Conservation (phyloP, 768 basidiomycete genomes). For the Kwoniella bestiolae region DNA sequence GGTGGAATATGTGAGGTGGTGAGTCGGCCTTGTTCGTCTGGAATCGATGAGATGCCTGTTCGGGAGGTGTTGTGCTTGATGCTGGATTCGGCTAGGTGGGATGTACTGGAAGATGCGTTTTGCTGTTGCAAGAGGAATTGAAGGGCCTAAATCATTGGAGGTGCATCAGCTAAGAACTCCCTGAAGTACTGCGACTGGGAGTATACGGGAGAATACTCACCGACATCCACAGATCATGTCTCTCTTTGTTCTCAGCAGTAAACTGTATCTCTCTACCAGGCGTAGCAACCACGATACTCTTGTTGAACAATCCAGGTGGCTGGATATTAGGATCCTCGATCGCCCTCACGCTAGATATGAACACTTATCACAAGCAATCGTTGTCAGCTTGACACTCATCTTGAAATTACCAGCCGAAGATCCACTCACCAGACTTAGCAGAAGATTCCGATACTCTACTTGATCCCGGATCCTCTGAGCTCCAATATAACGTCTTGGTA, state of each 20-base stretch:
- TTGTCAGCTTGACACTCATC: conserved; percentile 22
- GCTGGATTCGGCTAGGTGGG: conserved; percentile 22
- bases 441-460: conserved; percentile 85
- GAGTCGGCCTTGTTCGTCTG: conserved; percentile 47
- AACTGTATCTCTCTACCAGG: conserved; percentile 97
- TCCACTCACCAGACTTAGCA: conserved; percentile 88
- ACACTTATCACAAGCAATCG: conserved; percentile 64
- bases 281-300: conserved; percentile 89
- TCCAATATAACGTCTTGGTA: conserved; percentile 97
- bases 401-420: conserved; percentile 14
- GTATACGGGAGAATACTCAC: conserved; percentile 60
- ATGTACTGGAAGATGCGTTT: conserved; percentile 3
- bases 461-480: conserved; percentile 88
- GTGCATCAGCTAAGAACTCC: neutral
- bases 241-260: conserved; percentile 91
- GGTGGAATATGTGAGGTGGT: conserved; percentile 9
- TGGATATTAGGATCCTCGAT: conserved; percentile 95
- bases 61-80: conserved; percentile 29
- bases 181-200: neutral
- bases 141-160: conserved; percentile 65
- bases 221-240: conserved; percentile 96
- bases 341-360: conserved; percentile 86
- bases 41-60: conserved; percentile 11
- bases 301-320: conserved; percentile 89
- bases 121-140: conserved; percentile 87